Conservation (phyloP, 2,329 filamentous ascomycete species). For the Dactylellina parvicollis region DNA sequence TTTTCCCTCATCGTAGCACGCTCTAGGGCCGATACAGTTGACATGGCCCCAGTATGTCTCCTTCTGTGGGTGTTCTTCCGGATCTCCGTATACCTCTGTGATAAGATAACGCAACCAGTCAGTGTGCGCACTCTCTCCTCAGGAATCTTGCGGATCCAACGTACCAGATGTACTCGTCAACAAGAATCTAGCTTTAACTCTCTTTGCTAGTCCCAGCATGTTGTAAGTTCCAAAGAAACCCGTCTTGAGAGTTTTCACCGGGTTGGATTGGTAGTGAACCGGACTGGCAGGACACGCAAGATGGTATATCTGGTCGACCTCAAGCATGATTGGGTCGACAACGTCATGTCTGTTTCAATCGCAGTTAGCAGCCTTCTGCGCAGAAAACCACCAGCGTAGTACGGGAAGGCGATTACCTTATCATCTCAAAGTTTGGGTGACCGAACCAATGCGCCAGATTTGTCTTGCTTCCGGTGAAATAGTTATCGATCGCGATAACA, state of each 20-base stretch:
- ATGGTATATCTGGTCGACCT: conserved; percentile 60
- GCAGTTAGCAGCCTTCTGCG: background rate
- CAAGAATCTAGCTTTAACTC: conserved; percentile 58
- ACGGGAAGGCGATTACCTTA: conserved; percentile 53
- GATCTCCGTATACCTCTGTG: conserved; percentile 59
- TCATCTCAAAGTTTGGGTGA: conserved; percentile 58
- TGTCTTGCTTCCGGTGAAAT: conserved; percentile 57
- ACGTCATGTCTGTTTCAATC: conserved; percentile 57
- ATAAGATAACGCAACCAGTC: background rate
- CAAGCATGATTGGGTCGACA: conserved; percentile 58
- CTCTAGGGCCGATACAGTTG: conserved; percentile 62
- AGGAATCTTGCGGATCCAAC: background rate
- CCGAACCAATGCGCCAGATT: conserved; percentile 58
- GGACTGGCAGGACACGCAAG: conserved; percentile 60
- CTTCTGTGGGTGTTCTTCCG: conserved; percentile 59
- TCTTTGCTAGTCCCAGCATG: conserved; percentile 59
- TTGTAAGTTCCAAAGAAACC: conserved; percentile 60
- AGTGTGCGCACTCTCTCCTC: background rate
- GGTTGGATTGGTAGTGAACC: conserved; percentile 59
- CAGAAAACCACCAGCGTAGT: background rate
- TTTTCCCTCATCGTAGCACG: conserved; percentile 64
- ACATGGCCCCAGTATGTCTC: conserved; percentile 62
- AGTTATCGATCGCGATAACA: conserved; percentile 58
- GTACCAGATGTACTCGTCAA: conserved; percentile 59
- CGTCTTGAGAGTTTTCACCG: conserved; percentile 59